These are phyloP conservation scores for Polyporus tsugae DNA, from an alignment of 1,284 basidiomycete species.

Conservation along the genomic window DNA sequence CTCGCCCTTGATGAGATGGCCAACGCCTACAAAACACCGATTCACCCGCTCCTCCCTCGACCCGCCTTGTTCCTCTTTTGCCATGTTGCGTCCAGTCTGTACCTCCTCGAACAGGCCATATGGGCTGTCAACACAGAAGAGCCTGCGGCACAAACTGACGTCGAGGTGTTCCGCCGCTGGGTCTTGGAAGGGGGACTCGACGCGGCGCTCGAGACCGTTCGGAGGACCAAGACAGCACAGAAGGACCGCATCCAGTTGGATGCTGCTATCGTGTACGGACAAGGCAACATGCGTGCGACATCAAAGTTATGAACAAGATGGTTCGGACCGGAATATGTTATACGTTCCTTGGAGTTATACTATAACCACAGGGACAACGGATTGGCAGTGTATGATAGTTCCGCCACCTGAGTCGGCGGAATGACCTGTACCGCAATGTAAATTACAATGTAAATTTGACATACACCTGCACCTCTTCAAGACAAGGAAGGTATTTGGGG, in stretches of 20 bases:
- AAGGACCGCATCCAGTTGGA: conserved; percentile 47
- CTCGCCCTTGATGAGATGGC: conserved; percentile 48
- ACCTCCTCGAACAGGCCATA: conserved; percentile 70
- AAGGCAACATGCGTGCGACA: neutral
- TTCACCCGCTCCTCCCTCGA: conserved; percentile 58
- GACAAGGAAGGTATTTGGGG: too few species aligned
- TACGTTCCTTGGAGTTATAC: neutral
- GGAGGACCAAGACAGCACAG: conserved; percentile 40
- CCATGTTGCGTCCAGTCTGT: conserved; percentile 56
- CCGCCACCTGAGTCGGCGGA: neutral
- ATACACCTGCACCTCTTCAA: neutral
- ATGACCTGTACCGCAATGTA: neutral
- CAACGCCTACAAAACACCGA: conserved; percentile 46
- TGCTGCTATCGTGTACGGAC: conserved; percentile 44
- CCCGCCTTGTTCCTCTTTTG: conserved; percentile 66
- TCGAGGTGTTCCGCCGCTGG: conserved; percentile 67
- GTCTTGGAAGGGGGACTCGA: conserved; percentile 58
- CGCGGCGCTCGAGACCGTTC: conserved; percentile 51
- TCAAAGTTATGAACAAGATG: conserved; percentile 21
- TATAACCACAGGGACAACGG: neutral
- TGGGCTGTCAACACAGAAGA: conserved; percentile 57
- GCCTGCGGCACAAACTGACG: conserved; percentile 49
- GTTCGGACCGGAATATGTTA: neutral
- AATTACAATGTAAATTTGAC: neutral
- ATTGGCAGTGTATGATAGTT: neutral